Base-by-base conservation (phyloP, 495 filamentous ascomycete species). In the Aspergillus bridgeri region DNA sequence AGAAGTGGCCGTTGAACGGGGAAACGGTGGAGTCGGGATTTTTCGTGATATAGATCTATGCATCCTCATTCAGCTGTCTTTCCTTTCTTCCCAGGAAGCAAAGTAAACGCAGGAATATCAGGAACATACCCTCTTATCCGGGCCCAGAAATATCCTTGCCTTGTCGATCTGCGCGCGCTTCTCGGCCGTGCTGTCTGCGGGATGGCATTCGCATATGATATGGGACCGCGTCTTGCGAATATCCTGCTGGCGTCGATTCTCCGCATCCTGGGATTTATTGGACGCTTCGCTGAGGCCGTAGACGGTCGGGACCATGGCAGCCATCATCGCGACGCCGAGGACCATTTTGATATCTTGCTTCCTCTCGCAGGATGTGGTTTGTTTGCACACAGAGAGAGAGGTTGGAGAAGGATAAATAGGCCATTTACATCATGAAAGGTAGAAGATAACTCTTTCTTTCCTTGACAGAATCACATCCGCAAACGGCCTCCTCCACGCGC, bases 251-350 rank as follows among this genome's bases (percentile, higher is more conserved):
- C 65, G 63, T 27, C 52, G 60, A 13, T 66, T 61, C 27, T 71
- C 65, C 9, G 63, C 59, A n/a, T 71, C 60, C 1, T 60, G 61
- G 9, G 52, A 54, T 23, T 58, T 58, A 23, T 66, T 56, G 18
- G 59, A 60, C 11, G 68, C 65, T 51, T 70, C 65, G 48, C 66
- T 70, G 7, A 70, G 50, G 2, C 68, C 66, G 24, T 63, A 63
- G 57, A 69, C 66, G 19, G 66, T 71, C 7, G 68, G 68, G 56
- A 71, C 22, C 68, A 69, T 69, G n/a, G 66, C 53, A 22, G 64
- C 55, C 60, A 71, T 71, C 66, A 71, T 71, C 29, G 47, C 62
- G 42, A 69, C 33, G 3, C 68, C 66, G 6, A 71, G 21, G 1
- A 71, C 66, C 66, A 71, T 69, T 3, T 55, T 61, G 53, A n/a